Evolutionary conservation across 495 filamentous ascomycete genomes (phyloP).

Genomic region (Penicillium bialowiezense): DNA sequence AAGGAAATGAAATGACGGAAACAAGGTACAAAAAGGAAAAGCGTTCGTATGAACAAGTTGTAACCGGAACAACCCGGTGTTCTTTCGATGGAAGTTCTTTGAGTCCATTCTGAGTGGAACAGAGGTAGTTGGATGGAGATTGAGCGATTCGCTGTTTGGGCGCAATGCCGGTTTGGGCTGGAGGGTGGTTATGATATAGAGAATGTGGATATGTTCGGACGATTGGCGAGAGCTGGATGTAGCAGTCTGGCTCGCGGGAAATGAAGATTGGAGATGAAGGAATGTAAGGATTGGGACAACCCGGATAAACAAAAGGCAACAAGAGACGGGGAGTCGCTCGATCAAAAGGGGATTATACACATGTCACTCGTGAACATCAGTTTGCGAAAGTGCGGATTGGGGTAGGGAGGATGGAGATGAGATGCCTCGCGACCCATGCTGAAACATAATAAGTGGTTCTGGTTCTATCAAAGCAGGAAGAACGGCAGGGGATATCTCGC

Average conservation of each 20-base stretch:
- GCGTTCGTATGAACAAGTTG: constrained; percentile 6
- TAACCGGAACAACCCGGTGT: not conserved
- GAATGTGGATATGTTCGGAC: constrained; percentile 2
- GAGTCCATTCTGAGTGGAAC: not conserved
- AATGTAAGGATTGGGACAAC: not conserved
- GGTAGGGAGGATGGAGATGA: constrained; percentile 7
- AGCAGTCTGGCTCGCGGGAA: constrained; percentile 8
- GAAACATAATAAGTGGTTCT: constrained; percentile 14
- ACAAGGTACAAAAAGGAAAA: constrained; percentile 9
- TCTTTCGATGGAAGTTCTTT: not conserved
- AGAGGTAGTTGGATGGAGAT: constrained; percentile 1
- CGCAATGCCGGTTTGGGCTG: constrained; percentile 1
- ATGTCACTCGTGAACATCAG: constrained; percentile 42
- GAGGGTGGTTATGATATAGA: constrained; percentile 5
- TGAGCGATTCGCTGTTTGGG: not conserved
- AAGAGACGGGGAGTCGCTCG: constrained; percentile 18
- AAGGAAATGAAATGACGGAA: constrained; percentile 12
- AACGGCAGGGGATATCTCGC: constrained; percentile 22
- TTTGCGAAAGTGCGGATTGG: constrained; percentile 4
- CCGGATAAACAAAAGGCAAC: not conserved
- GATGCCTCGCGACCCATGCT: constrained; percentile 22
- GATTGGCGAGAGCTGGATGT: constrained; percentile 5
- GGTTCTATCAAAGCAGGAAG: constrained; percentile 22
- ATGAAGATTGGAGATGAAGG: constrained; percentile 6
- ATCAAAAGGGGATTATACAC: constrained; percentile 28